Evolutionary conservation across 768 basidiomycete species (phyloP).

Genomic region (Serendipita vermifera): DNA sequence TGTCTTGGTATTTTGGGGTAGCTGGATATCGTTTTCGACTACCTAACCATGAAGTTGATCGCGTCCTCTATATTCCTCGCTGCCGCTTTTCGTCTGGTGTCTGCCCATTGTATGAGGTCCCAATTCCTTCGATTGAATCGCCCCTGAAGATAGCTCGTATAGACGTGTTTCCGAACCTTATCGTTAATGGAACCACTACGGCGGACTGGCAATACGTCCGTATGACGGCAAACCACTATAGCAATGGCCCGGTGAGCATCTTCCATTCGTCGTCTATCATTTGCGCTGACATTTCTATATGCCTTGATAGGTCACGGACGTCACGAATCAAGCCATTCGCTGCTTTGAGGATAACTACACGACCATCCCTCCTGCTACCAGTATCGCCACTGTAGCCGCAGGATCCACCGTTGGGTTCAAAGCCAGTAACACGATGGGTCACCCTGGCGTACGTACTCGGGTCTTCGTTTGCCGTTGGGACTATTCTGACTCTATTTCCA

Average conservation of each 20-base stretch:
- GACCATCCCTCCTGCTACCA: constrained; percentile 18
- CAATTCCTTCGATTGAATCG: background rate
- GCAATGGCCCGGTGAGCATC: constrained; percentile 22
- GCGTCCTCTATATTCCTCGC: background rate
- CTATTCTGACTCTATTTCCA: background rate
- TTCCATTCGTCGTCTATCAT: background rate
- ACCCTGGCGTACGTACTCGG: constrained; percentile 14
- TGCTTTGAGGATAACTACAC: constrained; percentile 24
- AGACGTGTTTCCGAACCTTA: constrained; percentile 25
- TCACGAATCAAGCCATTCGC: constrained; percentile 22
- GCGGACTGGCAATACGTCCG: constrained; percentile 24
- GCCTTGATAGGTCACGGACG: constrained; percentile 21
- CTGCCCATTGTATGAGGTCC: constrained; percentile 1
- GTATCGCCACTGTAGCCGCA: constrained; percentile 20
- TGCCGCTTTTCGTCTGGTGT: background rate
- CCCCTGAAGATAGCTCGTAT: background rate
- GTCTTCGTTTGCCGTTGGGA: background rate
- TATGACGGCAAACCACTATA: constrained; percentile 23
- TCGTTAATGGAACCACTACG: constrained; percentile 18
- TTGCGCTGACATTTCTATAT: background rate
- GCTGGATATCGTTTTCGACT: too few species aligned
- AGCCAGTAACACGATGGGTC: constrained; percentile 13
- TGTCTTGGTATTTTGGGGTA: too few species aligned
- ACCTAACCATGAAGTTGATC: background rate
- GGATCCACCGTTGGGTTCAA: constrained; percentile 23